A percentile compares a stretch with the other conserved stretches of the same genome.
Conservation (phyloP, 2,329 filamentous ascomycete genomes). For the Colletotrichum costaricense region DNA sequence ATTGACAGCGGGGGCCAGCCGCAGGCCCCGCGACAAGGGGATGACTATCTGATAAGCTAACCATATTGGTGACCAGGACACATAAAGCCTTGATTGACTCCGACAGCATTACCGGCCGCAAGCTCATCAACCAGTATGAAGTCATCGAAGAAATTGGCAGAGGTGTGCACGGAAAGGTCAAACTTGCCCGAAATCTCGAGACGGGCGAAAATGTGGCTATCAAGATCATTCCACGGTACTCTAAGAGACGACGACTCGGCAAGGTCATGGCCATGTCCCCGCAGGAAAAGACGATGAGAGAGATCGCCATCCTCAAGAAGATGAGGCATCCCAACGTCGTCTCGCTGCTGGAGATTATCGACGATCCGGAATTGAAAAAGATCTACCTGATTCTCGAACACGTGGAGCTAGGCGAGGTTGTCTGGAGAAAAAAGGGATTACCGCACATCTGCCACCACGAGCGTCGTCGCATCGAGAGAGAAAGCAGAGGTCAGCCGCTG, state of each 20-base stretch:
- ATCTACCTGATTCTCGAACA: constrained; percentile 98
- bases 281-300: constrained; percentile 88
- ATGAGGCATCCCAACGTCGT: constrained; percentile 98
- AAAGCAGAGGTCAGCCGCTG: constrained; percentile 70
- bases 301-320: constrained; percentile 98
- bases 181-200: constrained; percentile 85
- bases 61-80: constrained; percentile 64
- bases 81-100: constrained; percentile 93
- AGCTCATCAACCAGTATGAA: constrained; percentile 97
- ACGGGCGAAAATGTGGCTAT: constrained; percentile 88
- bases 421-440: constrained; percentile 91
- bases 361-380: constrained; percentile 95
- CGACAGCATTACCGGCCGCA: constrained; percentile 88
- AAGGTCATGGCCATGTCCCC: constrained; percentile 75
- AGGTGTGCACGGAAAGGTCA: constrained; percentile 97
- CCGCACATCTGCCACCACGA: constrained; percentile 87
- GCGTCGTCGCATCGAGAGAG: constrained; percentile 81
- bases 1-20: neutral
- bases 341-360: constrained; percentile 94
- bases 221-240: constrained; percentile 97
- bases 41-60: constrained; percentile 22
- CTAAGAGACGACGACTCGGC: constrained; percentile 91
- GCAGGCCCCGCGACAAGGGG: constrained; percentile 19
- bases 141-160: constrained; percentile 96
- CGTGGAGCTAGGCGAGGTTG: constrained; percentile 92